Conservation (phyloP, 352 stramenopile genomes). For the Phytopythium kandeliae region DNA sequence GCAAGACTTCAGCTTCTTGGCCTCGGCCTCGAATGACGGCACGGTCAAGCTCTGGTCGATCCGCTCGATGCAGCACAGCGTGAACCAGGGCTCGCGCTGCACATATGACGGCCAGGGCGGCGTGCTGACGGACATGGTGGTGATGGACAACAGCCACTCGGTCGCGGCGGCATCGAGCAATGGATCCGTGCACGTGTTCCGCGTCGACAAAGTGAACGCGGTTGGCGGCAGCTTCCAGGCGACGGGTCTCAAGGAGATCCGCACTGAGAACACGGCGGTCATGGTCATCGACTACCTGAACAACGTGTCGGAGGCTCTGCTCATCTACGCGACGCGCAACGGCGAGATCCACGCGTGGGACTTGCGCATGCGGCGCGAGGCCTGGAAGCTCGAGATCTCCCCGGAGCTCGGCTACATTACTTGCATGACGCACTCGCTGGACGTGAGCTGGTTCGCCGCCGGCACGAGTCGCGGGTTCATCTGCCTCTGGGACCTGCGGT, state of each 20-base stretch:
- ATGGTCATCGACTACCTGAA: conserved; percentile 96
- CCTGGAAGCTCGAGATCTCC: conserved; percentile 90
- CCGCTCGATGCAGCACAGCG: conserved; percentile 89
- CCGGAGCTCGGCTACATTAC: conserved; percentile 96
- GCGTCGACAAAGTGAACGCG: conserved; percentile 88
- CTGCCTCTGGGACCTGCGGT: conserved; percentile 96
- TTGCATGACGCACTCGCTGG: conserved; percentile 92
- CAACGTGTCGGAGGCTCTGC: conserved; percentile 90
- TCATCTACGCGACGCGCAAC: conserved; percentile 93
- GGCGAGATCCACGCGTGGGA: conserved; percentile 91
- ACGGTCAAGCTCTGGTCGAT: conserved; percentile 96
- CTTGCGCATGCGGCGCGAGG: conserved; percentile 85
- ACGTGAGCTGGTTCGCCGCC: conserved; percentile 93
- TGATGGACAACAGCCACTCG: conserved; percentile 96
- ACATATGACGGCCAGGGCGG: conserved; percentile 92
- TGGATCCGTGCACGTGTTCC: conserved; percentile 94
- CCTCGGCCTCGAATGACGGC: conserved; percentile 94
- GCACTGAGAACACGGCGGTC: conserved; percentile 88
- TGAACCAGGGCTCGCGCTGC: conserved; percentile 89
- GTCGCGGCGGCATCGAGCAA: conserved; percentile 89
- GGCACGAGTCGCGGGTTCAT: conserved; percentile 95
- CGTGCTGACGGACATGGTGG: conserved; percentile 91
- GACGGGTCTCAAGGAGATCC: conserved; percentile 65
- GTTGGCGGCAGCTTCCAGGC: conserved; percentile 66
- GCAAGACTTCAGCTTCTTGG: conserved; percentile 95